Conservation (phyloP, 2,329 filamentous ascomycete genomes). For the Phoma sp. region DNA sequence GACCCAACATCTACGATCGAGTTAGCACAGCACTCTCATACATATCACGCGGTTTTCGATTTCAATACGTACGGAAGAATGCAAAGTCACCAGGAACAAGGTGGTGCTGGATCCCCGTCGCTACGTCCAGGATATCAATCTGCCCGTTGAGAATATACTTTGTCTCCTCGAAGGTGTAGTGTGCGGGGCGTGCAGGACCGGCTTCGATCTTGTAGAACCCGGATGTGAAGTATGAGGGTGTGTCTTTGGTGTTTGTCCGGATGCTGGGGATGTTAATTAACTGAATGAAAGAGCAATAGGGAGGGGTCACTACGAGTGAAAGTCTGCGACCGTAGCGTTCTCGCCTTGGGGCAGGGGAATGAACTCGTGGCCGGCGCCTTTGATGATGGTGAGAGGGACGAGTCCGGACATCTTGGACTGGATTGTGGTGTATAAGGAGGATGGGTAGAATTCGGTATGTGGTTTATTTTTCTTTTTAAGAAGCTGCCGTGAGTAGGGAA, state of each 20-base stretch:
- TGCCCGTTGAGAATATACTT: slow-evolving; percentile 30
- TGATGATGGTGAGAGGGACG: slow-evolving; percentile 32
- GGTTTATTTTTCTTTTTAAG: neutral
- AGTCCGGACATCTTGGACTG: slow-evolving; percentile 21
- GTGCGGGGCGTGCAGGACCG: slow-evolving; percentile 21
- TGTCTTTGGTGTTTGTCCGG: slow-evolving; percentile 23
- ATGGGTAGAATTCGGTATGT: neutral
- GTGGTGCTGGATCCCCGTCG: slow-evolving; percentile 27
- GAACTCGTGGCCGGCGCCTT: slow-evolving; percentile 30
- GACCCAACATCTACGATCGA: slow-evolving; percentile 25
- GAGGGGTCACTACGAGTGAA: slow-evolving; percentile 15
- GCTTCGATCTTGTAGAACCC: slow-evolving; percentile 33
- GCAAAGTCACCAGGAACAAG: slow-evolving; percentile 30
- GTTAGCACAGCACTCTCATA: no score
- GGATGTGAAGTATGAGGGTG: slow-evolving; percentile 25
- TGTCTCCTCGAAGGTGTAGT: slow-evolving; percentile 29
- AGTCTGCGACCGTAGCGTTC: slow-evolving; percentile 31
- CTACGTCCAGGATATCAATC: slow-evolving; percentile 29
- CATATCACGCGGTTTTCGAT: no score
- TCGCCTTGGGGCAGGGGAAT: slow-evolving; percentile 26
- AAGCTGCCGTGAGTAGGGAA: neutral
- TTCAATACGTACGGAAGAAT: no score
- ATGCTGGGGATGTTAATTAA: neutral
- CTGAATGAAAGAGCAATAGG: no score
- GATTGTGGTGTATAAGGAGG: no score